Evolutionary conservation across 768 basidiomycete genomes (phyloP).

Genomic region (Tricholoma terreum): DNA sequence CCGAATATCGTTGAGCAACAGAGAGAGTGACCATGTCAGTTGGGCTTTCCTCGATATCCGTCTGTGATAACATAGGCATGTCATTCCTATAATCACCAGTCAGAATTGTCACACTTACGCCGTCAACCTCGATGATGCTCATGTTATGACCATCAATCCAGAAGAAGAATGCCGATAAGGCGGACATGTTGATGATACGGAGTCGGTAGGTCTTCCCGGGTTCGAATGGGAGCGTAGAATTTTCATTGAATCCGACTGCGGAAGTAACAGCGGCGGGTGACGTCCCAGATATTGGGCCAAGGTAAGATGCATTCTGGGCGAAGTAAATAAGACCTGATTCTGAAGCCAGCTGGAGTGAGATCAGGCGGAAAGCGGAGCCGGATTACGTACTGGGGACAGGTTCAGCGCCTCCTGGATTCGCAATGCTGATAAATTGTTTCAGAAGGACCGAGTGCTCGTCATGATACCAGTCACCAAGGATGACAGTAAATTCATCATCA

Average conservation of each 20-base stretch:
- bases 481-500: slow-evolving; percentile 87
- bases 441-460: slow-evolving; percentile 62
- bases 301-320: slow-evolving; percentile 68
- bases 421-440: slow-evolving; percentile 61
- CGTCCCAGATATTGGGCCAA: slow-evolving; percentile 53
- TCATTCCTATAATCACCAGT: not conserved
- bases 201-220: slow-evolving; percentile 90
- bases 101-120: slow-evolving; percentile 43
- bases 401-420: slow-evolving; percentile 82
- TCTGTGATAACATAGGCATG: slow-evolving; percentile 35
- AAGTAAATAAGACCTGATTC: slow-evolving; percentile 85
- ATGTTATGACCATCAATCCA: slow-evolving; percentile 90
- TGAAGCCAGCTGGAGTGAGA: slow-evolving; percentile 21
- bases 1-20: slow-evolving; percentile 90
- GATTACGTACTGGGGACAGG: slow-evolving; percentile 70
- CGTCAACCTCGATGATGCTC: slow-evolving; percentile 81
- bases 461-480: slow-evolving; percentile 94
- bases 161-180: slow-evolving; percentile 74
- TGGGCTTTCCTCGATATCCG: slow-evolving; percentile 71
- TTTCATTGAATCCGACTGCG: slow-evolving; percentile 80
- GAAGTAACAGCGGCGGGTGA: slow-evolving; percentile 48
- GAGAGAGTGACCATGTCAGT: slow-evolving; percentile 72
- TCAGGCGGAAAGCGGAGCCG: not conserved
- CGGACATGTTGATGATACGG: slow-evolving; percentile 81
- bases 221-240: slow-evolving; percentile 79